A percentile compares a stretch with the other conserved stretches of the same genome.
Evolutionary conservation across 2,329 filamentous ascomycete genomes (phyloP).

Genomic region (Fusarium cicatricum): DNA sequence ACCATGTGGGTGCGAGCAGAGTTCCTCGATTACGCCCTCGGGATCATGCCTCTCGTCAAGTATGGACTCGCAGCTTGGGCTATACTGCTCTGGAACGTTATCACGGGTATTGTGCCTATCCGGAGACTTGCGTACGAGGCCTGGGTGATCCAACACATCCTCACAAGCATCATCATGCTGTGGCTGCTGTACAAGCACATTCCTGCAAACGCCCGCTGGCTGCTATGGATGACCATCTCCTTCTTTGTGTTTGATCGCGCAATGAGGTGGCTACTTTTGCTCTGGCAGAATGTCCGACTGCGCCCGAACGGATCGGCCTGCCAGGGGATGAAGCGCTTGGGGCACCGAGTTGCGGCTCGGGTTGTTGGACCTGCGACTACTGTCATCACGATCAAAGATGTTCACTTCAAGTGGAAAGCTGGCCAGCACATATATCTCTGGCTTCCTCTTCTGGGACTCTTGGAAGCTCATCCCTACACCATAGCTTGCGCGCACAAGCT

Average conservation of each 20-base stretch:
- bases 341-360: constrained; percentile 60
- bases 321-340: constrained; percentile 57
- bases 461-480: constrained; percentile 69
- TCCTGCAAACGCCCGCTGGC: constrained; percentile 64
- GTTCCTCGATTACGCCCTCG: constrained; percentile 65
- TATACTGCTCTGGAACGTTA: constrained; percentile 69
- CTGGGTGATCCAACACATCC: constrained; percentile 73
- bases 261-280: constrained; percentile 57
- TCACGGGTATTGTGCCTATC: constrained; percentile 70
- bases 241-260: constrained; percentile 69
- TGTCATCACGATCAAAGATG: constrained; percentile 66
- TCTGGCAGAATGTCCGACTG: constrained; percentile 62
- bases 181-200: constrained; percentile 71
- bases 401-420: constrained; percentile 65
- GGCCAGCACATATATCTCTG: constrained; percentile 70
- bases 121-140: constrained; percentile 73
- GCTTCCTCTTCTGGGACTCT: constrained; percentile 61
- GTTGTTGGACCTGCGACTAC: constrained; percentile 62
- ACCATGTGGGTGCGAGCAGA: constrained; percentile 67
- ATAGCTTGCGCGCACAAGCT: constrained; percentile 64
- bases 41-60: constrained; percentile 69
- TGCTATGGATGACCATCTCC: constrained; percentile 72
- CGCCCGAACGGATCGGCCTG: constrained; percentile 53
- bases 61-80: constrained; percentile 74
- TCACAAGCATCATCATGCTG: constrained; percentile 67